phyloP scores from a whole-genome alignment of 129 eudicot species.

The Flaveria linearis region DNA sequence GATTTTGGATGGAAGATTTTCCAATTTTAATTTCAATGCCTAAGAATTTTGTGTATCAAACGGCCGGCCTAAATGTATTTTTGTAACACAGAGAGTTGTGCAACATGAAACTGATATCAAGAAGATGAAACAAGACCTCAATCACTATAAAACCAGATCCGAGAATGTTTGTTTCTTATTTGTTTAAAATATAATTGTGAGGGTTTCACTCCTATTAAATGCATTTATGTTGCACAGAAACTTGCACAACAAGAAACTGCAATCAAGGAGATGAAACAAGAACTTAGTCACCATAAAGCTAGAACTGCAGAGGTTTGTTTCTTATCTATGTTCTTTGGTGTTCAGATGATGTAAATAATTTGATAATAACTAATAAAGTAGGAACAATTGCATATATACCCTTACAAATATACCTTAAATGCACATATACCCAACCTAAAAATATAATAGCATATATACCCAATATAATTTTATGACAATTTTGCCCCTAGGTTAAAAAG shows the following conservation, averaged over 20 bases:
- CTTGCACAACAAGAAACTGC: slow-evolving; percentile 6
- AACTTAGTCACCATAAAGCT: not conserved
- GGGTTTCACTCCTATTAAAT: too few species aligned
- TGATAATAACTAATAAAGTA: too few species aligned
- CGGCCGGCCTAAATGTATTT: not conserved
- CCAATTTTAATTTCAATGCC: too few species aligned
- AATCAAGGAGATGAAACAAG: slow-evolving; percentile 17
- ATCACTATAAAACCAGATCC: not conserved
- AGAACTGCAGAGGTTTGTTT: slow-evolving; percentile 6
- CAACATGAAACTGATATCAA: not conserved
- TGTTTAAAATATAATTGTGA: not conserved
- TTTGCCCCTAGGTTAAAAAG: too few species aligned
- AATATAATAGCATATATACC: too few species aligned
- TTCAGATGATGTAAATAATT: not conserved
- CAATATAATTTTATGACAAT: too few species aligned
- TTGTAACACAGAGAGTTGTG: not conserved
- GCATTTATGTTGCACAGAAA: not conserved
- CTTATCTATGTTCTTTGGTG: not conserved
- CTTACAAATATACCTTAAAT: too few species aligned
- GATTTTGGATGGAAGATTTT: too few species aligned
- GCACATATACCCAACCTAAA: too few species aligned
- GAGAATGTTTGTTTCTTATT: not conserved
- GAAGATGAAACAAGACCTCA: not conserved
- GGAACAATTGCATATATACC: too few species aligned
- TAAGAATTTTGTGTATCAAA: too few species aligned